Conservation (phyloP, 176 grass and related monocot species). For the Oryza brachyantha region DNA sequence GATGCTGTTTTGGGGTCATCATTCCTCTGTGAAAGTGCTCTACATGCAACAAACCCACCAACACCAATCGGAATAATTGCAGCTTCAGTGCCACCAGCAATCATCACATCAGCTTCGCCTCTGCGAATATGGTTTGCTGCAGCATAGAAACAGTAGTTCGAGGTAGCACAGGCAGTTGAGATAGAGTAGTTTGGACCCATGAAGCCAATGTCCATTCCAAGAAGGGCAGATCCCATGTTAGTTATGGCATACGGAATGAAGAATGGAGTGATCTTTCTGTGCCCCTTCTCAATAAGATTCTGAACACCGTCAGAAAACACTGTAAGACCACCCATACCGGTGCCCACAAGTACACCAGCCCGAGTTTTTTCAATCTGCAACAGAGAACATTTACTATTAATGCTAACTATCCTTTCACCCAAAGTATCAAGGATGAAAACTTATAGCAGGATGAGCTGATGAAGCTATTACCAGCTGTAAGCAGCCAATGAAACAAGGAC, state of each 20-base stretch:
- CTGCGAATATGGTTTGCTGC: conserved; percentile 95
- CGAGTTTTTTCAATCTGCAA: conserved; percentile 79
- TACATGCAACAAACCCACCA: conserved; percentile 95
- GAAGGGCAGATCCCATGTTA: conserved; percentile 93
- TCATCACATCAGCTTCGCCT: conserved; percentile 89
- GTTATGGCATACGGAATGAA: conserved; percentile 99
- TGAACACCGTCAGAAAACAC: conserved; percentile 95
- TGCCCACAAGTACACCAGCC: conserved; percentile 95
- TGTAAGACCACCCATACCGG: conserved; percentile 95
- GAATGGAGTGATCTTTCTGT: conserved; percentile 94
- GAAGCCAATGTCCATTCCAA: conserved; percentile 96
- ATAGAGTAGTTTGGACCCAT: conserved; percentile 99
- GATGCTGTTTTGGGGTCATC: conserved; percentile 98
- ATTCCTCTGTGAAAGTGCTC: conserved; percentile 97
- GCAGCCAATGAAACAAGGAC: background rate
- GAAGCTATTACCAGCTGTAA: background rate
- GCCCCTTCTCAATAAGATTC: conserved; percentile 87
- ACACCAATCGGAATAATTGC: conserved; percentile 98
- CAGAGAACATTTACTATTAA: conserved; percentile 21
- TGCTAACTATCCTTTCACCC: background rate
- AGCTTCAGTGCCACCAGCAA: conserved; percentile 95
- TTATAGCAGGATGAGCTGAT: background rate
- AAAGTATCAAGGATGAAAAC: background rate
- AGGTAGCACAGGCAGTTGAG: conserved; percentile 97
- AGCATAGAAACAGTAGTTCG: conserved; percentile 96